Evolutionary conservation across 805 yeast genomes (phyloP).

Genomic region (Kluyveromyces wickerhamii): DNA sequence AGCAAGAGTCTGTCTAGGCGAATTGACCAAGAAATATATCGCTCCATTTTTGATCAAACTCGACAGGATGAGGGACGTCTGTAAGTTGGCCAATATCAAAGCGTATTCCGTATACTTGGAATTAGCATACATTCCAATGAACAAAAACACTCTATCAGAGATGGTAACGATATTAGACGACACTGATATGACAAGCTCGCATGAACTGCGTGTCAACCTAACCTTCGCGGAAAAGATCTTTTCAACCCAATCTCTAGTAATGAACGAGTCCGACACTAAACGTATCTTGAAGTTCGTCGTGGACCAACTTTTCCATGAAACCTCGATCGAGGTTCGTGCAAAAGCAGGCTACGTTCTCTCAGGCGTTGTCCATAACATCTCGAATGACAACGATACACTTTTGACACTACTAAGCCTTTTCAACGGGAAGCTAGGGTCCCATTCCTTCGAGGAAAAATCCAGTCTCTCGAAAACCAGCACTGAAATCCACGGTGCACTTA

Average conservation of each 20-base stretch:
- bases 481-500: slow-evolving; percentile 70
- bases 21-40: slow-evolving; percentile 43
- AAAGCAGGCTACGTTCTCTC: slow-evolving; percentile 68
- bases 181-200: slow-evolving; percentile 37
- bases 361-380: slow-evolving; percentile 64
- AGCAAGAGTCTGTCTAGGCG: slow-evolving; percentile 44
- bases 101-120: slow-evolving; percentile 42
- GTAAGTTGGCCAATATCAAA: slow-evolving; percentile 55
- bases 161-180: slow-evolving; percentile 39
- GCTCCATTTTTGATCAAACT: slow-evolving; percentile 64
- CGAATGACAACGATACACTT: slow-evolving; percentile 33
- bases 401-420: slow-evolving; percentile 37
- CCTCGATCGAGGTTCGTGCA: slow-evolving; percentile 67
- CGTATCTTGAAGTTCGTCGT: slow-evolving; percentile 43
- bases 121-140: slow-evolving; percentile 42
- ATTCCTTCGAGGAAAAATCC: slow-evolving; percentile 24
- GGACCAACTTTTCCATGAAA: slow-evolving; percentile 46
- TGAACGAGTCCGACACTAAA: slow-evolving; percentile 40
- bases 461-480: slow-evolving; percentile 35
- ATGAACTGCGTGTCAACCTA: slow-evolving; percentile 60
- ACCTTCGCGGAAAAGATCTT: slow-evolving; percentile 64
- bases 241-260: slow-evolving; percentile 54
- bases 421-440: slow-evolving; percentile 21
- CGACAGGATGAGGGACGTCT: slow-evolving; percentile 67
- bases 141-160: slow-evolving; percentile 34